Base-by-base conservation (phyloP, 257 asterid genomes). In the Cynanchum wilfordii region DNA sequence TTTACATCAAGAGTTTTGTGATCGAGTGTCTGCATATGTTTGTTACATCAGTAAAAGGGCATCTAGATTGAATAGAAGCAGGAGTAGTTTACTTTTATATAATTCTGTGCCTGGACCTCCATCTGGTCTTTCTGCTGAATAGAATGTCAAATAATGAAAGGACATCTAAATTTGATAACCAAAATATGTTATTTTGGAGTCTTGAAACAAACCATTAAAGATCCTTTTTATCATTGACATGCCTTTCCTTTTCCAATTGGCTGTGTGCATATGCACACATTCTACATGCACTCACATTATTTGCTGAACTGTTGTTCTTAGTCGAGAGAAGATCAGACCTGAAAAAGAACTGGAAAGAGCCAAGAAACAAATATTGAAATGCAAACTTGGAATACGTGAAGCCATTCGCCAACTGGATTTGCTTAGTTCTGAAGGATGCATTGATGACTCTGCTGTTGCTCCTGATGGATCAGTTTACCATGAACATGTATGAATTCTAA, bases 311-410 rank as follows among this genome's bases (percentile, higher is more conserved):
- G 63, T 82, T 79, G 59, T 73, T 73, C 78, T 69, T 86, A 92
- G 99, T 71, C 96, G 96, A 73, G 99, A 95, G 84, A 95, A 95
- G 90, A 87, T 95, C 72, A 95, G 75, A 77, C 99, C 99, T 50
- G 96, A 89, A 65, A 89, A 78, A 67, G 99, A 95, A 87, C 79
- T 95, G 58, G 88, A 82, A 78, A 89, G 99, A 80, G 99, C 99
- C 30, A 76, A 80, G 83, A 79, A 83, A 79, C 95, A 95, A 82
- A 95, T 95, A 84, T 60, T 95, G 78, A 83, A 85, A 70, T 91
- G 96, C 88, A 95, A 95, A 80, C 89, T 95, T 33, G 98, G 98
- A 76, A 92, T 95, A 81, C 96, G 98, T 67, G 99, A 95, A 73
- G 97, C 92, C 69, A 81, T 92, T 84, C 92, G 66, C 78, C 90